A percentile compares a stretch with the other conserved stretches of the same genome.
phyloP scores from a whole-genome alignment of 495 filamentous ascomycete genomes.

The Talaromyces trachyspermus region DNA sequence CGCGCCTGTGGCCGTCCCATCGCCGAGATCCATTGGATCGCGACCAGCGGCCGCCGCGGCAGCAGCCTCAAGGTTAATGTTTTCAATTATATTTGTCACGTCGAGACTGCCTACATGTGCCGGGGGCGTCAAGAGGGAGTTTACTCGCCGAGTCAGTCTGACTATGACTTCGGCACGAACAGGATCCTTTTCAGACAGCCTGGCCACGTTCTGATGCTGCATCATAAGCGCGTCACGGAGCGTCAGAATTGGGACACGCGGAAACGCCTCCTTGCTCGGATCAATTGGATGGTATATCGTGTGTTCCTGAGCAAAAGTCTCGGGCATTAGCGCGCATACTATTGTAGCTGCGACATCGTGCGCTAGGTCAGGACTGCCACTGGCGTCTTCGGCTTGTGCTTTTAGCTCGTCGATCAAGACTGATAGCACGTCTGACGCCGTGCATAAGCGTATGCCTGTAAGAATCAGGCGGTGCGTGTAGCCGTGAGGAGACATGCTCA shows the following conservation, averaged over 20 bases:
- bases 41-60: conserved; percentile 13
- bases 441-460: conserved; percentile 58
- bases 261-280: conserved; percentile 31
- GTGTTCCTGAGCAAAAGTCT: conserved; percentile 39
- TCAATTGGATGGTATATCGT: conserved; percentile 31
- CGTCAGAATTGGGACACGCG: conserved; percentile 37
- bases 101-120: conserved; percentile 34
- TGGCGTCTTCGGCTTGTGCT: conserved; percentile 42
- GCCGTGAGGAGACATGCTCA: conserved; percentile 58
- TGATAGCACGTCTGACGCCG: conserved; percentile 53
- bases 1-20: conserved; percentile 4
- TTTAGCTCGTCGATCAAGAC: conserved; percentile 67
- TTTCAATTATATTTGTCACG: conserved; percentile 34
- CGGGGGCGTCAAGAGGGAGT: conserved; percentile 44
- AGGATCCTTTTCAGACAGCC: conserved; percentile 52
- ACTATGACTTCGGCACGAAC: conserved; percentile 63
- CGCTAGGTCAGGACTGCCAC: conserved; percentile 44
- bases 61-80: conserved; percentile 31
- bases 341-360: conserved; percentile 70
- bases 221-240: conserved; percentile 67
- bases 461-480: conserved; percentile 77
- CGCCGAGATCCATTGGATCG: conserved; percentile 26
- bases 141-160: conserved; percentile 66
- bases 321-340: conserved; percentile 60
- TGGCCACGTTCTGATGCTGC: conserved; percentile 55